A percentile compares a stretch with the other conserved stretches of the same genome.
phyloP scores from a whole-genome alignment of 176 grass and related monocot species.

The Avena insularis region DNA sequence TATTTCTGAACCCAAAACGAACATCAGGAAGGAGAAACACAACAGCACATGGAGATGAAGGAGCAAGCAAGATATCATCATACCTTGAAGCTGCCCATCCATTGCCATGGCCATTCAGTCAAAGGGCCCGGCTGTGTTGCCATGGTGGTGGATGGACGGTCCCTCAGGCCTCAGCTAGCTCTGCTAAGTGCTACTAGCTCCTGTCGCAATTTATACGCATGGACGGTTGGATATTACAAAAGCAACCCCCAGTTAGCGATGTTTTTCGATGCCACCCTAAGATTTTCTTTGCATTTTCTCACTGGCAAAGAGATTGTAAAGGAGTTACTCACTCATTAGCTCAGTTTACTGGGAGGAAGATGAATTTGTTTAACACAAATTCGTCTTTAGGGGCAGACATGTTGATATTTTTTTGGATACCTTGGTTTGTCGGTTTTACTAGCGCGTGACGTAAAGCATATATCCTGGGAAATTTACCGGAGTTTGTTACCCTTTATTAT shows the following conservation, averaged over 20 bases:
- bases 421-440: no score
- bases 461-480: no score
- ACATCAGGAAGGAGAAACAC: background rate
- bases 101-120: slow-evolving; percentile 91
- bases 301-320: no score
- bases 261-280: background rate
- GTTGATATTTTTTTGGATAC: no score
- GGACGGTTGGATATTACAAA: slow-evolving; percentile 14
- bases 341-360: no score
- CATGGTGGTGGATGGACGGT: slow-evolving; percentile 44
- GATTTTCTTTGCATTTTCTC: background rate
- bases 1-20: slow-evolving; percentile 4
- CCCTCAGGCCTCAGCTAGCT: slow-evolving; percentile 22
- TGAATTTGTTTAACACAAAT: no score
- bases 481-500: no score
- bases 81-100: slow-evolving; percentile 93
- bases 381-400: no score
- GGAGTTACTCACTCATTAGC: no score
- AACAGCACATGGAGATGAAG: background rate
- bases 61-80: background rate
- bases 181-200: slow-evolving; percentile 21
- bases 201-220: slow-evolving; percentile 42
- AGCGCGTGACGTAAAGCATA: no score
- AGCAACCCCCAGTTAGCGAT: background rate
- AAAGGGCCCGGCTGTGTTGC: slow-evolving; percentile 79